Evolutionary conservation across 2,329 filamentous ascomycete species (phyloP).

Genomic region (Nemania sp.): DNA sequence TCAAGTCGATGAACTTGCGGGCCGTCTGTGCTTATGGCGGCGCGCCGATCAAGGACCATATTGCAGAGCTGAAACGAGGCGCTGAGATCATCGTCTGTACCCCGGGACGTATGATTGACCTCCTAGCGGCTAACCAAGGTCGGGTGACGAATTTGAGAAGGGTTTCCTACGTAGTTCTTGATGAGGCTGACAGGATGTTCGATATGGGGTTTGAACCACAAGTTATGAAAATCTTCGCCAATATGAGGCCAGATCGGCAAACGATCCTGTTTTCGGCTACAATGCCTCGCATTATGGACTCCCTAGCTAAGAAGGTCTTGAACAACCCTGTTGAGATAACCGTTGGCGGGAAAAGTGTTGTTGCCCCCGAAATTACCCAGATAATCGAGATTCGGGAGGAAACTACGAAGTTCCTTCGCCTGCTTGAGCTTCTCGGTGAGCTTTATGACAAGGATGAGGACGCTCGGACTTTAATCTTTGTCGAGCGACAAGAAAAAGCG

Average conservation of each 20-base stretch:
- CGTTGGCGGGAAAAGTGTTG: constrained; percentile 84
- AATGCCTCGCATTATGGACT: constrained; percentile 91
- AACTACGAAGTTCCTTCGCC: constrained; percentile 77
- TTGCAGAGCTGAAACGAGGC: constrained; percentile 92
- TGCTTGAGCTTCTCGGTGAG: constrained; percentile 85
- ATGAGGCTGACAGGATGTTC: constrained; percentile 98
- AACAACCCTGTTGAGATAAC: constrained; percentile 86
- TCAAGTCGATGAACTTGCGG: constrained; percentile 82
- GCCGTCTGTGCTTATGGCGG: constrained; percentile 94
- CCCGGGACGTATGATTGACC: constrained; percentile 92
- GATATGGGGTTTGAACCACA: constrained; percentile 99
- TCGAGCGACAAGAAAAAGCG: constrained; percentile 88
- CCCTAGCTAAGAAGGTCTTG: constrained; percentile 84
- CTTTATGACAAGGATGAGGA: constrained; percentile 88
- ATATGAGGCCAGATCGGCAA: constrained; percentile 88
- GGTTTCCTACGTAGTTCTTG: constrained; percentile 91
- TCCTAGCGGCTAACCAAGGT: constrained; percentile 91
- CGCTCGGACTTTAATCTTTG: constrained; percentile 85
- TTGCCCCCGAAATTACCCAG: constrained; percentile 90
- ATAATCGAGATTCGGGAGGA: constrained; percentile 87
- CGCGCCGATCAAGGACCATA: constrained; percentile 95
- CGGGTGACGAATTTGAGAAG: constrained; percentile 87
- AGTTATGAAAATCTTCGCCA: constrained; percentile 93
- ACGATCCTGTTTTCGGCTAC: constrained; percentile 96
- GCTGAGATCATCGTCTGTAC: constrained; percentile 96